Base-by-base conservation (phyloP, 106 monocot species). In the Dendrobium huoshanense region DNA sequence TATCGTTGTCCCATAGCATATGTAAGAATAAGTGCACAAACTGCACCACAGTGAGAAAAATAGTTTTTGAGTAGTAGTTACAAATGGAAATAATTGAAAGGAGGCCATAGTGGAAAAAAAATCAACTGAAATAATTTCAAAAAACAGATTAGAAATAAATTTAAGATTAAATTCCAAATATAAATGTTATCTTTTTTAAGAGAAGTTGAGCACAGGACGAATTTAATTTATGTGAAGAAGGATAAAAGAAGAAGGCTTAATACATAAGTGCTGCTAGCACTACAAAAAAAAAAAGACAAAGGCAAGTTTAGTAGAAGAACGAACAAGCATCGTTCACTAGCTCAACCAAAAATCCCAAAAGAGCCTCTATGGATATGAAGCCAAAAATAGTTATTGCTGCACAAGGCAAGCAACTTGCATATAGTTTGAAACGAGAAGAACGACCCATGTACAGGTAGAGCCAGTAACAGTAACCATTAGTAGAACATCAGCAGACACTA, bases 1-100 rank as follows among this genome's bases (percentile, higher is more conserved):
- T 90, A 96, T 82, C 96, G 81, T 87, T 90, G 85, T 41, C 96
- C 96, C 96, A 96, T 96, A 11, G 94, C 79, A 79, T 72, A 89
- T 73, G 93, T 92, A 73, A 96, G 78, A 61, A 75, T 55, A 3
- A 87, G 55, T 41, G 96, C 85, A 88, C 93, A 93, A 72, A 87
- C 96, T 96, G 87, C 81, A 81, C 74, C 65, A 85, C n/a, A 82
- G 27, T 27, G 27, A 27, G 27, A 27, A 1, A 80, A 75, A 78
- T 37, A 42, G 0, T 0, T 4, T 33, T 74, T 43, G 42, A 74
- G 16, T n/a, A 20, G n/a, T n/a, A 43, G 16, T 19, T 74, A 43
- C 41, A 74, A 74, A 42, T 43, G 7, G 15, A 37, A 15, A 33
- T 37, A 27, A 51, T 51, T 13, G 51, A 70, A 70, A 70, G n/a